These are phyloP conservation scores for Populus hybrid DNA, from an alignment of 441 rosid species.

Conservation along the genomic window DNA sequence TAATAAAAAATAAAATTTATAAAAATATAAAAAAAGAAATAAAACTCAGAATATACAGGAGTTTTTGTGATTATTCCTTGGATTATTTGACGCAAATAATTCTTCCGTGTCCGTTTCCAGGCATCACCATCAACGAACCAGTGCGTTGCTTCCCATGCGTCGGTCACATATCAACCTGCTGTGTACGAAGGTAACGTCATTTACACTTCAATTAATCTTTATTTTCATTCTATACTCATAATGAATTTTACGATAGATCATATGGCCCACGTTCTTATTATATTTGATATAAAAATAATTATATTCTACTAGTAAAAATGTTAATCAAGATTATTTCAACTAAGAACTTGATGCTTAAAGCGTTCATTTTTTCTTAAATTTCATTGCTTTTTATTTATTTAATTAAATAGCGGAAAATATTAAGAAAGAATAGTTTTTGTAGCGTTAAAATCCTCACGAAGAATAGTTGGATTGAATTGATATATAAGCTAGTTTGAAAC, in stretches of 20 bases:
- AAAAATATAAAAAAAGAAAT: too few relatives aligned
- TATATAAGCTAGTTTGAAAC: too few relatives aligned
- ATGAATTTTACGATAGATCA: not conserved
- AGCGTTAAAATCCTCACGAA: not conserved
- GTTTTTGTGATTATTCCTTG: too few relatives aligned
- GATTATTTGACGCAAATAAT: not conserved
- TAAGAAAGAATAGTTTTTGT: not conserved
- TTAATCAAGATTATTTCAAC: not conserved
- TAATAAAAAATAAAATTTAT: too few relatives aligned
- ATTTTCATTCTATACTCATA: not conserved
- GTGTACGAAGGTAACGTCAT: not conserved
- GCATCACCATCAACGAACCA: too few relatives aligned
- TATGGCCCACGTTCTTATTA: not conserved
- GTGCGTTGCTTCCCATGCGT: not conserved
- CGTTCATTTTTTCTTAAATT: not conserved
- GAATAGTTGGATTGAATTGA: not conserved
- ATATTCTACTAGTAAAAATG: not conserved
- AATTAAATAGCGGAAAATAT: not conserved
- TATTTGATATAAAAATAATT: too few relatives aligned
- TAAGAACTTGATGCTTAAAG: too few relatives aligned
- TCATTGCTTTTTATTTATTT: not conserved
- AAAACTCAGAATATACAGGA: too few relatives aligned
- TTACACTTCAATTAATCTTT: not conserved
- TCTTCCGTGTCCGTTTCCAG: not conserved
- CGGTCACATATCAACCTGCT: not conserved